Evolutionary conservation across 176 grass and related monocot species (phyloP).

Genomic region (Aegilops sharonensis): DNA sequence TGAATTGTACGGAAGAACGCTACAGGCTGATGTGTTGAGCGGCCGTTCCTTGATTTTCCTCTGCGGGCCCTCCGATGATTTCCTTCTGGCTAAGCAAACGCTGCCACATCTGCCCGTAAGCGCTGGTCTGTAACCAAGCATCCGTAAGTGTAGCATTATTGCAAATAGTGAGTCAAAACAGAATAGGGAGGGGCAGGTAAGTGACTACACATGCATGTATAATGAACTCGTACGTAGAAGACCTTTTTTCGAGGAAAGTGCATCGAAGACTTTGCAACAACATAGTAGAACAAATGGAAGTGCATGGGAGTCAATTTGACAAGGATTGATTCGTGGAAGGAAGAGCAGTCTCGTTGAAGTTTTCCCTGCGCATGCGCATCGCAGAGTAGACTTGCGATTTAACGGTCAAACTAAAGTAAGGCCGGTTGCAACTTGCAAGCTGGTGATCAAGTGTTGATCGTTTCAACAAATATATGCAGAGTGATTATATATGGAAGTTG

Average conservation of each 20-base stretch:
- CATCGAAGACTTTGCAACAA: background rate
- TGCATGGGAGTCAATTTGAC: background rate
- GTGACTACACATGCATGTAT: background rate
- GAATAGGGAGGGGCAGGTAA: background rate
- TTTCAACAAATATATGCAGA: background rate
- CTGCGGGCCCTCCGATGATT: no score
- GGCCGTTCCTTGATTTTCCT: no score
- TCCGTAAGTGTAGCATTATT: no score
- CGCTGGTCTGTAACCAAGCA: no score
- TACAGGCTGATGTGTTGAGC: no score
- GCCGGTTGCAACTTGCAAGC: slow-evolving; percentile 23
- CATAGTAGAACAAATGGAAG: background rate
- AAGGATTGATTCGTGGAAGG: background rate
- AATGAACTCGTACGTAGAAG: background rate
- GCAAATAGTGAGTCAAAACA: background rate
- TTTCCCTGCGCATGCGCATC: background rate
- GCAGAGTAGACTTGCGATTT: background rate
- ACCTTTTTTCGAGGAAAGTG: background rate
- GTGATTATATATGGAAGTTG: background rate
- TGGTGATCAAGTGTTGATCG: slow-evolving; percentile 18
- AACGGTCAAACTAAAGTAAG: background rate
- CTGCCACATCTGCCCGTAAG: no score
- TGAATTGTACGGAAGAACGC: no score
- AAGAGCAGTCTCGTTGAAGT: background rate
- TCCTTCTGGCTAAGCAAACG: no score